Evolutionary conservation across 495 filamentous ascomycete genomes (phyloP), one percentile per base, ranked within the genome.

Genomic region (Opeltia flavorubescens): DNA sequence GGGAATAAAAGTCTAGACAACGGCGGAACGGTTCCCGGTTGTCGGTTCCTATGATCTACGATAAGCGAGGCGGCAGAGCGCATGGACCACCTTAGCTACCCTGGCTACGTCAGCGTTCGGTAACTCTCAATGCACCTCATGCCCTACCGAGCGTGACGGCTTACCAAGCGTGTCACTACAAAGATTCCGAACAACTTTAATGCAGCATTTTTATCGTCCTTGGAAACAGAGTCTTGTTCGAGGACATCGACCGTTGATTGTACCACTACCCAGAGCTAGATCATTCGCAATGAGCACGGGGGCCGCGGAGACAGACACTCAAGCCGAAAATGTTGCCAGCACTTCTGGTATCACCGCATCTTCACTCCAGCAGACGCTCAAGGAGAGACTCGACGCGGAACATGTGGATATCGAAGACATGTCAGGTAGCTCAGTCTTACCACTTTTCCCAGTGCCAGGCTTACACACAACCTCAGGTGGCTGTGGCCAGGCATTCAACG

Each of bases 401-500:
- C 77, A 93, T 66, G 89, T 95, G 46, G 84, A 95, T 57, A 84
- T 98, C 55, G 80, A 84, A 53, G 91, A 98, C 62, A 77, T 89
- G 66, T 94, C 86, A 38, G 91, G 91, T 95, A 78, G 47, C 20
- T n/a, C n/a, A 26, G 25, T 24, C 15, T 34, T 35, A 23, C 26
- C 21, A 21, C 29, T 51, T 26, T 48, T n/a, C 41, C n/a, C 20
- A 23, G 8, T 11, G 39, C 23, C 23, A 28, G 7, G 28, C 24
- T 26, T 15, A 28, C 24, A 15, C 13, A 17, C 9, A 51, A 18
- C 35, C 9, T 11, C 53, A 93, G 87, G 86, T 54, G 93, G 91
- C 55, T 96, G 93, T 61, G 93, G 91, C 43, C 89, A 95, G 65
- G 85, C 91, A 55, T 95, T 89, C 69, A 83, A 89, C 48, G 83